A percentile compares a stretch with the other conserved stretches of the same genome.
phyloP scores from a whole-genome alignment of 2,329 filamentous ascomycete genomes.

The Colletotrichum somersetense region DNA sequence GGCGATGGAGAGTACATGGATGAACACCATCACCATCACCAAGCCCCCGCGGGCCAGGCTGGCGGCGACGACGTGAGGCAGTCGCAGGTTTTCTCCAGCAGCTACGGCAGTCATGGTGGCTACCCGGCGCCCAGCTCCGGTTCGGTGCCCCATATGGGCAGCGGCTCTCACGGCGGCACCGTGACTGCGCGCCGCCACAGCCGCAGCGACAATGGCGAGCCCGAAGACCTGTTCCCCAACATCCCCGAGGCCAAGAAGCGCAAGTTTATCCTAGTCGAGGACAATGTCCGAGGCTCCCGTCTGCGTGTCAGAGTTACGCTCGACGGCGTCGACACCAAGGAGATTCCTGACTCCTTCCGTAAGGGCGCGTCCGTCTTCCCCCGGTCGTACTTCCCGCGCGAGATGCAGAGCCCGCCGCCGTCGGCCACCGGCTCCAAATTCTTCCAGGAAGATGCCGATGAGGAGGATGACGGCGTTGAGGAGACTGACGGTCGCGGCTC shows the following conservation, averaged over 20 bases:
- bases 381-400: constrained; percentile 89
- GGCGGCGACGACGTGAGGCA: constrained; percentile 75
- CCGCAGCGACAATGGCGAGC: constrained; percentile 66
- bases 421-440: constrained; percentile 81
- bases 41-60: constrained; percentile 67
- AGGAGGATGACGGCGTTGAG: constrained; percentile 69
- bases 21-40: constrained; percentile 76
- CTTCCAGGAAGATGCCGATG: constrained; percentile 74
- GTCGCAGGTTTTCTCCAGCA: constrained; percentile 76
- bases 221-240: constrained; percentile 84
- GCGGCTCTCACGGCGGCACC: constrained; percentile 49
- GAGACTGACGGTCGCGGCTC: constrained; percentile 62
- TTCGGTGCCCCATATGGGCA: constrained; percentile 73
- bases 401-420: constrained; percentile 89
- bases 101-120: constrained; percentile 73
- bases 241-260: constrained; percentile 91
- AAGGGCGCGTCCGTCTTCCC: constrained; percentile 91
- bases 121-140: constrained; percentile 67
- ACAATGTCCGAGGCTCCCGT: constrained; percentile 82
- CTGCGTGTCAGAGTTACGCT: constrained; percentile 92
- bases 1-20: constrained; percentile 73
- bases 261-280: constrained; percentile 97
- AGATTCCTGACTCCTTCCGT: constrained; percentile 96
- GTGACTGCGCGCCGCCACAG: constrained; percentile 54
- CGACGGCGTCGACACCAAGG: constrained; percentile 93